These are phyloP conservation scores for Trichoderma orchidacearum DNA, from an alignment of 495 filamentous ascomycete genomes.

Conservation along the genomic window DNA sequence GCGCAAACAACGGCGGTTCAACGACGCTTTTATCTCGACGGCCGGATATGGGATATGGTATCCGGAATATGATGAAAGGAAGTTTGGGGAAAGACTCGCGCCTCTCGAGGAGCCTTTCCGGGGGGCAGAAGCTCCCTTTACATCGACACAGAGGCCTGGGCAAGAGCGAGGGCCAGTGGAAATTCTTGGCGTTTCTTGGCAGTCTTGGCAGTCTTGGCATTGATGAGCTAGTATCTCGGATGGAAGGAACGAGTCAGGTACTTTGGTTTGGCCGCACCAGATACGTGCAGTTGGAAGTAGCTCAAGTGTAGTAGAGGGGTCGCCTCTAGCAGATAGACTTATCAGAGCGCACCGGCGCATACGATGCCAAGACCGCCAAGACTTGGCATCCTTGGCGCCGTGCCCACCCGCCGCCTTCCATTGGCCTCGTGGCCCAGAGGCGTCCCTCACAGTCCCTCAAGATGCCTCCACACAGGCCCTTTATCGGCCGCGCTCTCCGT, in stretches of 20 bases:
- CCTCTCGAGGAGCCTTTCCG: background rate
- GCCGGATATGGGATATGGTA: background rate
- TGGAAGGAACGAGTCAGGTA: background rate
- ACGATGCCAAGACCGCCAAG: conserved; percentile 1
- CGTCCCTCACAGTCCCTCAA: background rate
- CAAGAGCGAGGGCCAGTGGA: background rate
- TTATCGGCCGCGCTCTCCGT: background rate
- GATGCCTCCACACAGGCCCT: background rate
- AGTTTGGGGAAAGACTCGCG: background rate
- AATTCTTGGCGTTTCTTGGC: conserved; percentile 5
- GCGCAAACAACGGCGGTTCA: too few species aligned
- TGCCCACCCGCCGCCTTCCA: background rate
- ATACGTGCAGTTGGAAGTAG: too few species aligned
- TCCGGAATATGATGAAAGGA: background rate
- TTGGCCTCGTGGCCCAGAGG: background rate
- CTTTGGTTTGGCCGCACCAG: too few species aligned
- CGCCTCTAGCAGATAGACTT: background rate
- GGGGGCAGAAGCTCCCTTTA: conserved; percentile 1
- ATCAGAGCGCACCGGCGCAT: background rate
- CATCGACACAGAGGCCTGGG: conserved; percentile 3
- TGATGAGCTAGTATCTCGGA: background rate
- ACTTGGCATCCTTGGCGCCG: conserved; percentile 2
- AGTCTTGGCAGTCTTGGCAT: background rate
- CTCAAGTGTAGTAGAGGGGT: too few species aligned
- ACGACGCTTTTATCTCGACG: background rate